Evolutionary conservation across 768 basidiomycete genomes (phyloP).

Genomic region (Leccinum longicurvipes): DNA sequence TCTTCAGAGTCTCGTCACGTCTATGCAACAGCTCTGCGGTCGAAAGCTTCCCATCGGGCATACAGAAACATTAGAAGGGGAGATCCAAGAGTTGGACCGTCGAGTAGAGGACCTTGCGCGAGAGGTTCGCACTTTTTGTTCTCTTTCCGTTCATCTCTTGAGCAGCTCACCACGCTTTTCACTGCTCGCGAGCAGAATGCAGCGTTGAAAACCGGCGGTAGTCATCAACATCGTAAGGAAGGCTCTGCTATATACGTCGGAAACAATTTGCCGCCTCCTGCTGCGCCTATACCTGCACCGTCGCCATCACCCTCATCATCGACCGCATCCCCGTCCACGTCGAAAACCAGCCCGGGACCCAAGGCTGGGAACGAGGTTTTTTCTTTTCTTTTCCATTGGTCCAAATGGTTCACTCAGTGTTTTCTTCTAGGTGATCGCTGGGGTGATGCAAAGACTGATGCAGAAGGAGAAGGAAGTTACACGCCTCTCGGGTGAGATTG

Average conservation of each 20-base stretch:
- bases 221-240: slow-evolving; percentile 10
- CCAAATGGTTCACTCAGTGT: not conserved
- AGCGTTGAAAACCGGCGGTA: not conserved
- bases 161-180: not conserved
- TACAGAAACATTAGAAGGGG: slow-evolving; percentile 46
- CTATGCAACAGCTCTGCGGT: slow-evolving; percentile 66
- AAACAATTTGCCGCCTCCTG: slow-evolving; percentile 1
- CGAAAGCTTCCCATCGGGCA: slow-evolving; percentile 54
- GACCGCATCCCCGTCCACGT: not conserved
- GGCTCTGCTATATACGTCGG: slow-evolving; percentile 18
- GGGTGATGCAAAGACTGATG: slow-evolving; percentile 74
- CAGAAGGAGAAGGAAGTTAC: slow-evolving; percentile 84
- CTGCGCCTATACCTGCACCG: not conserved
- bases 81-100: slow-evolving; percentile 54
- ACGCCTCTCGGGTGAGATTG: slow-evolving; percentile 70
- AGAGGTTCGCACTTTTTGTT: slow-evolving; percentile 46
- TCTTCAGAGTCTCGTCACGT: slow-evolving; percentile 55
- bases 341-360: slow-evolving; percentile 39
- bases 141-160: not conserved
- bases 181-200: slow-evolving; percentile 5
- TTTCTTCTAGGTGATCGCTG: slow-evolving; percentile 52
- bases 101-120: slow-evolving; percentile 62
- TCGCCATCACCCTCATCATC: no score
- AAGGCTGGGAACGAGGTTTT: slow-evolving; percentile 54
- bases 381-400: not conserved